phyloP scores from a whole-genome alignment of 805 yeast species.

The Metschnikowia baotianmanensis region DNA sequence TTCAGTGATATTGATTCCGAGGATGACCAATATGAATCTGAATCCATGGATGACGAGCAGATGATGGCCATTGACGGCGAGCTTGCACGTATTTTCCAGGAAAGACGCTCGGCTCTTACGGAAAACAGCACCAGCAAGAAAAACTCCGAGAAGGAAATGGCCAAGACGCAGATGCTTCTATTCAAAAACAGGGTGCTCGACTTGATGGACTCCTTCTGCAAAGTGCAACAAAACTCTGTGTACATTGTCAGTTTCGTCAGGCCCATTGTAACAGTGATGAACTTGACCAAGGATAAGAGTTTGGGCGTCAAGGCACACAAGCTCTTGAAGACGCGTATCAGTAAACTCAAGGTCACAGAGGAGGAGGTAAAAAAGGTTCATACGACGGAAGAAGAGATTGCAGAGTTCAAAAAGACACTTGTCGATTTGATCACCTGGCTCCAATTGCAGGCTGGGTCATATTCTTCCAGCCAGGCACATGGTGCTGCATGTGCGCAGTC shows the following conservation, averaged over 20 bases:
- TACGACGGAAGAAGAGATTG: slow-evolving; percentile 17
- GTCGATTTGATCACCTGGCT: slow-evolving; percentile 36
- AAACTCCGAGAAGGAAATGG: slow-evolving; percentile 71
- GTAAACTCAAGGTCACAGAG: slow-evolving; percentile 43
- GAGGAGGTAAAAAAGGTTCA: slow-evolving; percentile 20
- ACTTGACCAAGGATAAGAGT: slow-evolving; percentile 63
- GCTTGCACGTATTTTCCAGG: slow-evolving; percentile 77
- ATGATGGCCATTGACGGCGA: slow-evolving; percentile 93
- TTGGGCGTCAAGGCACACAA: slow-evolving; percentile 76
- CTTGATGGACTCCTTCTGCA: slow-evolving; percentile 62
- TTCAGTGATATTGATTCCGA: slow-evolving; percentile 41
- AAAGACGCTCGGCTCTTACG: slow-evolving; percentile 66
- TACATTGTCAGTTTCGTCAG: slow-evolving; percentile 44
- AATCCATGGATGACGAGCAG: slow-evolving; percentile 90
- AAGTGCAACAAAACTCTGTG: slow-evolving; percentile 40
- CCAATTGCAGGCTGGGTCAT: slow-evolving; percentile 43
- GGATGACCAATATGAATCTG: slow-evolving; percentile 56
- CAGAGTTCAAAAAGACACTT: slow-evolving; percentile 21
- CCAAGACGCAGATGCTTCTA: slow-evolving; percentile 72
- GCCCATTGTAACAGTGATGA: slow-evolving; percentile 61
- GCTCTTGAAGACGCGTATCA: slow-evolving; percentile 57
- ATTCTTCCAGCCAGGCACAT: slow-evolving; percentile 47
- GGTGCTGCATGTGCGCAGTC: slow-evolving; percentile 61
- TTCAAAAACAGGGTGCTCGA: slow-evolving; percentile 81
- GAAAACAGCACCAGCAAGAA: slow-evolving; percentile 50